These are phyloP conservation scores for Vicia villosa DNA, from an alignment of 306 rosid genomes.

Conservation along the genomic window DNA sequence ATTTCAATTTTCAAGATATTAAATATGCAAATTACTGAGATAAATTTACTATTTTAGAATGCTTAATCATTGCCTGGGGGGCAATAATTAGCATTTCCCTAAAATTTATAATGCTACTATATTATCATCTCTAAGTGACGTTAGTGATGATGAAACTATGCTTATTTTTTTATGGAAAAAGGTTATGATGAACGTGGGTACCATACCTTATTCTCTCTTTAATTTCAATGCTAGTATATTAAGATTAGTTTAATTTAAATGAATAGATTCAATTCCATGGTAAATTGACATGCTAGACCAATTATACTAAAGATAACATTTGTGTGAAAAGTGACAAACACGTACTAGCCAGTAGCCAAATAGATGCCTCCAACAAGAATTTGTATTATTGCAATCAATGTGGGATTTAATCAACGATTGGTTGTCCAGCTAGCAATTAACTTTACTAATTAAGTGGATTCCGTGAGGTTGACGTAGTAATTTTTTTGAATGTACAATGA, in stretches of 20 bases:
- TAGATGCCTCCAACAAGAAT: slow-evolving; percentile 37
- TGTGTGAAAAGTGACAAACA: slow-evolving; percentile 21
- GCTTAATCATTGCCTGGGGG: too few relatives aligned
- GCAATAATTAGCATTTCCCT: too few relatives aligned
- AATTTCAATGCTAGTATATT: background rate
- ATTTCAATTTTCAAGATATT: too few relatives aligned
- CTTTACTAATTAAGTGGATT: slow-evolving; percentile 11
- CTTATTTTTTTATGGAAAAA: background rate
- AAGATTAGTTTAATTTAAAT: slow-evolving; percentile 6
- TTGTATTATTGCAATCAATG: slow-evolving; percentile 36
- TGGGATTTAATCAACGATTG: slow-evolving; percentile 24
- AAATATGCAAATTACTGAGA: too few relatives aligned
- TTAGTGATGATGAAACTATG: background rate
- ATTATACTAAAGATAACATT: background rate
- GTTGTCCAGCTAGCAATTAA: slow-evolving; percentile 14
- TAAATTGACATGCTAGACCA: slow-evolving; percentile 19
- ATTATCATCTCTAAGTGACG: slow-evolving; percentile 9
- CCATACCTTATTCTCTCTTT: background rate
- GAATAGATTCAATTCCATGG: background rate
- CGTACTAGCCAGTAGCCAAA: slow-evolving; percentile 20
- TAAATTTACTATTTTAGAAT: too few relatives aligned
- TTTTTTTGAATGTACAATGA: background rate
- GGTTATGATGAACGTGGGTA: slow-evolving; percentile 24
- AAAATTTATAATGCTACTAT: background rate
- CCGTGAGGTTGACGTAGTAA: background rate